Evolutionary conservation across 2,329 filamentous ascomycete genomes (phyloP).

Genomic region (Zymoseptoria crescenta): DNA sequence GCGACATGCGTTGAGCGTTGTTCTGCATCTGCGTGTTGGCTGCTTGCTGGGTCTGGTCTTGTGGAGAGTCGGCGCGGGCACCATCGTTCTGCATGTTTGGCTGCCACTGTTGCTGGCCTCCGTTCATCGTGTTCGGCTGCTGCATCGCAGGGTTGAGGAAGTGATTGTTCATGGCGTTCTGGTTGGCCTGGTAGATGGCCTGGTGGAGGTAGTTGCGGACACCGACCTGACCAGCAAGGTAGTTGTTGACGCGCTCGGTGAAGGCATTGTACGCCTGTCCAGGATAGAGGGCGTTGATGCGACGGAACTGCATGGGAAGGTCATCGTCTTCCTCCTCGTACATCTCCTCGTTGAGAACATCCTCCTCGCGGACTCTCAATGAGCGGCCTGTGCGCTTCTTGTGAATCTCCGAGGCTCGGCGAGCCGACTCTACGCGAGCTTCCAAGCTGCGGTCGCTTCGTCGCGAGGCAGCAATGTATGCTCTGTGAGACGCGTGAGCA

Average conservation of each 20-base stretch:
- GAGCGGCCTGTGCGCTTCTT: conserved; percentile 77
- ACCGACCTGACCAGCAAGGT: conserved; percentile 51
- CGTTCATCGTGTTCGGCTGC: conserved; percentile 21
- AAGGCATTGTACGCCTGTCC: conserved; percentile 39
- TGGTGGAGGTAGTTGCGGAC: conserved; percentile 45
- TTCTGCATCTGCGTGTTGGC: background rate
- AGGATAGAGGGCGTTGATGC: conserved; percentile 54
- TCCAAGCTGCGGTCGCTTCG: conserved; percentile 81
- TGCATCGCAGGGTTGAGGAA: conserved; percentile 34
- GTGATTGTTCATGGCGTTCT: conserved; percentile 32
- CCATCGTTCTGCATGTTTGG: conserved; percentile 16
- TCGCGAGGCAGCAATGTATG: conserved; percentile 85
- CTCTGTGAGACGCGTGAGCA: conserved; percentile 42
- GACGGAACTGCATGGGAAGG: conserved; percentile 57
- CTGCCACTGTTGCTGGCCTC: conserved; percentile 35
- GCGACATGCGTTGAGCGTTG: conserved; percentile 35
- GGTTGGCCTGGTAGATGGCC: conserved; percentile 36
- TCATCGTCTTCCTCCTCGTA: conserved; percentile 93
- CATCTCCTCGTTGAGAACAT: conserved; percentile 88
- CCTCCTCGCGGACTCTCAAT: conserved; percentile 74
- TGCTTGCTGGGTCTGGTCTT: background rate
- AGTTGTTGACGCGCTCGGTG: conserved; percentile 54
- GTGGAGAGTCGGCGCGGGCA: background rate
- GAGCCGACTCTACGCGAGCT: conserved; percentile 78
- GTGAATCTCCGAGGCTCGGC: conserved; percentile 83